A percentile compares a stretch with the other conserved stretches of the same genome.
phyloP scores from a whole-genome alignment of 257 asterid genomes.

The Solanum clarkiae region DNA sequence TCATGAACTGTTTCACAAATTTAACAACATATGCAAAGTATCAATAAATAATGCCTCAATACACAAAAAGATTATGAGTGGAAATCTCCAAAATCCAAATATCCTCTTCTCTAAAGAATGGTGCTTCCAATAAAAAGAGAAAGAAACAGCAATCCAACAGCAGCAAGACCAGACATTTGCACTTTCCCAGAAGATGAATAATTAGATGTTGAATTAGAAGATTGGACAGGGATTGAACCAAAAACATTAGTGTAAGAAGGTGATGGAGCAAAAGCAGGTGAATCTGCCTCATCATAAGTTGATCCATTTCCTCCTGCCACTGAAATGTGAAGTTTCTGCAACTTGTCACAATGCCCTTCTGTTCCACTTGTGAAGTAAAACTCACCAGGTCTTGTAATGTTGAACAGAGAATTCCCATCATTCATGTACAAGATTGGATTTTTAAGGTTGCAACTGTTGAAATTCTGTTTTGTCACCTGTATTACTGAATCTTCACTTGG shows the following conservation, averaged over 20 bases:
- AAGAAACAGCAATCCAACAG: slow-evolving; percentile 16
- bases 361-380: slow-evolving; percentile 75
- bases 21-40: neutral
- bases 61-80: neutral
- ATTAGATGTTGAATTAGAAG: neutral
- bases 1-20: neutral
- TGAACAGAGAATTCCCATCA: slow-evolving; percentile 74
- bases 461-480: slow-evolving; percentile 51
- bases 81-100: neutral
- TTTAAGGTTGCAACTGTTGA: slow-evolving; percentile 52
- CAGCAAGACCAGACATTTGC: slow-evolving; percentile 10
- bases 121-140: neutral
- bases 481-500: slow-evolving; percentile 90
- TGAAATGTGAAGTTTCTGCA: slow-evolving; percentile 55
- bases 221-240: slow-evolving; percentile 59
- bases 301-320: slow-evolving; percentile 64
- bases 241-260: slow-evolving; percentile 55
- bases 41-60: neutral
- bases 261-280: slow-evolving; percentile 43
- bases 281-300: slow-evolving; percentile 11
- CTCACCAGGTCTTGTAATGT: slow-evolving; percentile 43
- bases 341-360: slow-evolving; percentile 49
- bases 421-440: slow-evolving; percentile 68
- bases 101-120: neutral
- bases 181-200: slow-evolving; percentile 15